Evolutionary conservation across 257 asterid genomes (phyloP).

Genomic region (Capsicum chinense): DNA sequence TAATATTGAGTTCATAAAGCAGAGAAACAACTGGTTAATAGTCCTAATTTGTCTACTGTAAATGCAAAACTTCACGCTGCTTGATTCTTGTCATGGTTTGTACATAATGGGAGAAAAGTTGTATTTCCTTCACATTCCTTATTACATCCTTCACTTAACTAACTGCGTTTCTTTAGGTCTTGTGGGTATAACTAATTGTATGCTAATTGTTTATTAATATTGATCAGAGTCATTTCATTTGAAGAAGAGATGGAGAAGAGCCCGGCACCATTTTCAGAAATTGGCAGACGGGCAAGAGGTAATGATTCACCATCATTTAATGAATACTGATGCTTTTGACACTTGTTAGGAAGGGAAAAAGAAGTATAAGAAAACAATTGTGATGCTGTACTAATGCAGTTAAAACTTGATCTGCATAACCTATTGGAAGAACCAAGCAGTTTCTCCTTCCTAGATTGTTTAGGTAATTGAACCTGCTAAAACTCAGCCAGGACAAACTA

Average conservation of each 20-base stretch:
- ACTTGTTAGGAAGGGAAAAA: not conserved
- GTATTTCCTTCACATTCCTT: not conserved
- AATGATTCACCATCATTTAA: not conserved
- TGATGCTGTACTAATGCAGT: not conserved
- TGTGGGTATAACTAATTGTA: not conserved
- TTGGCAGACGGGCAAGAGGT: slow-evolving; percentile 89
- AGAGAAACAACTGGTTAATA: not conserved
- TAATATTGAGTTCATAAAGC: not conserved
- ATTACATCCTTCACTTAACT: not conserved
- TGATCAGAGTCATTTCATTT: not conserved
- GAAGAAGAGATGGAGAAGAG: slow-evolving; percentile 54
- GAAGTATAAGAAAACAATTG: not conserved
- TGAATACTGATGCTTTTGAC: not conserved
- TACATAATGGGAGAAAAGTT: not conserved
- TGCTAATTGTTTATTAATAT: slow-evolving; percentile 2
- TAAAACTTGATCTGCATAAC: not conserved
- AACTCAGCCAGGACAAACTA: slow-evolving; percentile 1
- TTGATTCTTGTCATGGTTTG: not conserved
- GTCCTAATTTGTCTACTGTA: not conserved
- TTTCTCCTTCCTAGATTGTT: not conserved
- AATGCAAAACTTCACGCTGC: not conserved
- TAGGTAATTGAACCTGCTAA: not conserved
- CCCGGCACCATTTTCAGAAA: slow-evolving; percentile 80
- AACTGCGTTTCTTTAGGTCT: not conserved
- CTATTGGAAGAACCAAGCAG: not conserved